Evolutionary conservation across 78 protist genomes (phyloP).

Genomic region (Pelomyxa schiedti): DNA sequence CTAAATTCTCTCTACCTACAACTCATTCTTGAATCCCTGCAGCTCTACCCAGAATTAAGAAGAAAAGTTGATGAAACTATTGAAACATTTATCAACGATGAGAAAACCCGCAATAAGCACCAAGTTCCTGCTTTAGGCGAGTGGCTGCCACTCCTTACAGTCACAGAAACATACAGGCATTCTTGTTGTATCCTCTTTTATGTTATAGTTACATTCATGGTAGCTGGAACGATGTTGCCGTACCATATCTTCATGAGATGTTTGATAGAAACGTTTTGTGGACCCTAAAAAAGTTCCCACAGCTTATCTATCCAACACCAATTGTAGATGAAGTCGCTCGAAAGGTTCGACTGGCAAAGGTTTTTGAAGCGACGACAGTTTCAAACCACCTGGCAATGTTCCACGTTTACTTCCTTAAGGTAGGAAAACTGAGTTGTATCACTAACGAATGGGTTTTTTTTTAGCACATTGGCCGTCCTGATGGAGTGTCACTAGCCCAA

Average conservation of each 20-base stretch:
- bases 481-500: too few relatives aligned
- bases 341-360: neutral
- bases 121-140: neutral
- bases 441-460: too few relatives aligned
- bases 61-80: neutral
- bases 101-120: neutral
- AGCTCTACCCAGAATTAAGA: neutral
- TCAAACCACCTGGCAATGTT: constrained; percentile 32
- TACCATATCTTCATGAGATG: neutral
- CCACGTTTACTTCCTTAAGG: constrained; percentile 50
- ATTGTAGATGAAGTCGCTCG: neutral
- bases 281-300: neutral
- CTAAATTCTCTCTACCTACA: too few relatives aligned
- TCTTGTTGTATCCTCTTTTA: too few relatives aligned
- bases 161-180: too few relatives aligned
- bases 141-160: neutral
- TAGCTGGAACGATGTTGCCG: neutral
- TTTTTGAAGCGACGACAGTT: constrained; percentile 24
- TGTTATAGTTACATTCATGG: neutral
- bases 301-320: neutral
- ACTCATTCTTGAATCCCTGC: too few relatives aligned
- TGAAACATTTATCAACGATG: neutral
- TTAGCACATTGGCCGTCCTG: too few relatives aligned
- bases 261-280: constrained; percentile 6
- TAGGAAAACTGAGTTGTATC: too few relatives aligned